Evolutionary conservation across 2,329 filamentous ascomycete genomes (phyloP), one percentile per base, ranked within the genome.

Genomic region (Colletotrichum melonis): DNA sequence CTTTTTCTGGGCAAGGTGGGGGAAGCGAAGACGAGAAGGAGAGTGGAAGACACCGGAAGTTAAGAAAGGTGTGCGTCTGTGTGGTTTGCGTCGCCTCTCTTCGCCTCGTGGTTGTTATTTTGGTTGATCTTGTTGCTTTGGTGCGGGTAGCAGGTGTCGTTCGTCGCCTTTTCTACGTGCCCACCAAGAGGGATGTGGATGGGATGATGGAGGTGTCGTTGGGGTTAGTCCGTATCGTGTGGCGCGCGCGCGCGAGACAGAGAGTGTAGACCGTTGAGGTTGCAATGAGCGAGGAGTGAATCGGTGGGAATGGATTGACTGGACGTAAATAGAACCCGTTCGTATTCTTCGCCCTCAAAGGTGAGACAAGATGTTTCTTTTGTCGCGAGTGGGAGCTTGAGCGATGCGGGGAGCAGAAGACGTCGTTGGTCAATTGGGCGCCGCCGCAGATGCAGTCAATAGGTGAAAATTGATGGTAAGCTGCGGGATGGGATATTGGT

Each of bases 281-380:
- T 19, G 58, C 58, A 38, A 35, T 26, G 42, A 11, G 42, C 38
- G 42, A 49, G 42, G 4, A n/a, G 19, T 5, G 42, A 22, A 49
- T 22, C 19, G 42, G 19, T 22, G 19, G 19, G 42, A n/a, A 19
- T 22, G 19, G 42, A 3, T 62, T 62, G 58, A 35, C 14, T 46
- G 35, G 58, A 26, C 35, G 58, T 42, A 62, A 62, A 46, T 49
- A 46, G 58, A 60, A 35, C 2, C 7, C 12, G 8, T 59, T 59
- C 35, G 30, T 22, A 22, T 14, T 62, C 38, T 62, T n/a, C 38
- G 58, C 38, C 22, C 24, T 28, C 42, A 14, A 24, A 42, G 35
- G 35, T 62, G 58, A 62, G 42, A 62, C 58, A 46, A 62, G 24
- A 12, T 42, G 8, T 19, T 62, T n/a, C 38, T 60, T 46, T 62